phyloP scores from a whole-genome alignment of 768 basidiomycete genomes.

The Mycena alexandri region DNA sequence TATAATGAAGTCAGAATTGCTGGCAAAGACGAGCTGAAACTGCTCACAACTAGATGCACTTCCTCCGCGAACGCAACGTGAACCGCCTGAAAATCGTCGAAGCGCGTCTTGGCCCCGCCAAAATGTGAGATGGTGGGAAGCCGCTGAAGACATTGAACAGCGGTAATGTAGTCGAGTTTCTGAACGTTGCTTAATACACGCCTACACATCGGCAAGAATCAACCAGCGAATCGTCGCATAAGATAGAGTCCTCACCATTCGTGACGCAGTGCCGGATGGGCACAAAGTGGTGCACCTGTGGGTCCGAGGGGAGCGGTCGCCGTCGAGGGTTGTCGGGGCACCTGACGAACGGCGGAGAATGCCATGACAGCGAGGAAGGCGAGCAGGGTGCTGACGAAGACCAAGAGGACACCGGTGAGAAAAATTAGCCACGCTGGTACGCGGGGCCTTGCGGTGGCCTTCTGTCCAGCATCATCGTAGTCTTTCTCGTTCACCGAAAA shows the following conservation, averaged over 20 bases:
- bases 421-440: slow-evolving; percentile 19
- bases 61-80: slow-evolving; percentile 48
- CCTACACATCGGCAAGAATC: slow-evolving; percentile 36
- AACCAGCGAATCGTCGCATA: too few relatives aligned
- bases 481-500: background rate
- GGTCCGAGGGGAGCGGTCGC: background rate
- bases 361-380: slow-evolving; percentile 26
- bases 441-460: background rate
- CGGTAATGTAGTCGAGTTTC: slow-evolving; percentile 47
- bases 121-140: slow-evolving; percentile 43
- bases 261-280: slow-evolving; percentile 5
- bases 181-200: slow-evolving; percentile 44
- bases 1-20: slow-evolving; percentile 23
- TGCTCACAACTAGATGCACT: slow-evolving; percentile 52
- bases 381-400: slow-evolving; percentile 29
- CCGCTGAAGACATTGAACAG: slow-evolving; percentile 48
- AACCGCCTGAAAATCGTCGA: slow-evolving; percentile 55
- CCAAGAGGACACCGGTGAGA: slow-evolving; percentile 20
- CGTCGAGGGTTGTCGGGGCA: background rate
- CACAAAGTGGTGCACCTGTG: background rate
- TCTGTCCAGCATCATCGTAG: background rate
- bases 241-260: slow-evolving; percentile 23
- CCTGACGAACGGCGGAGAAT: slow-evolving; percentile 13
- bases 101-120: slow-evolving; percentile 46
- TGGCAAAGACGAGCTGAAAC: background rate